Conservation (phyloP, 352 stramenopile species). For the Globisporangium takayamanum region DNA sequence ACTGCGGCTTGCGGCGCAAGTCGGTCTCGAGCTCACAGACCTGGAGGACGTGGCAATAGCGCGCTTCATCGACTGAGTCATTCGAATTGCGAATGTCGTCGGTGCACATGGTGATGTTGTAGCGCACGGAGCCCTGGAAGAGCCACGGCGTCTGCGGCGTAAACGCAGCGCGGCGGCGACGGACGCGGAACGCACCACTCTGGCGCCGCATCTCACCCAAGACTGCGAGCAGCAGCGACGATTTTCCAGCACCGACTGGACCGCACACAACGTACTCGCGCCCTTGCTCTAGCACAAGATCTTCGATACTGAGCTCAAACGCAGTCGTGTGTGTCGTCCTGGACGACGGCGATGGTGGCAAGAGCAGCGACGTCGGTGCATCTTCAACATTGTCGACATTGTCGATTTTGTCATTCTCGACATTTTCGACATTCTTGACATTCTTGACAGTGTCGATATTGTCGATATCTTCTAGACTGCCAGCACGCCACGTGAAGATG, state of each 20-base stretch:
- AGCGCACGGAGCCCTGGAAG: slow-evolving; percentile 45
- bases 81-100: slow-evolving; percentile 17
- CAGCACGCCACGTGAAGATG: slow-evolving; percentile 23
- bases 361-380: slow-evolving; percentile 8
- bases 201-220: slow-evolving; percentile 92
- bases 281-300: slow-evolving; percentile 30
- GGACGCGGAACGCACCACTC: slow-evolving; percentile 18
- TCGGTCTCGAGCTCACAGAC: slow-evolving; percentile 74
- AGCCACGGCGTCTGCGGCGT: slow-evolving; percentile 76
- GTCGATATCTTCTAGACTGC: neutral
- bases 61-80: slow-evolving; percentile 22
- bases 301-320: slow-evolving; percentile 45
- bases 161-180: slow-evolving; percentile 37
- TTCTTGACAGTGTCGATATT: slow-evolving; percentile 1
- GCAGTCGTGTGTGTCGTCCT: neutral
- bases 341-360: neutral
- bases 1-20: slow-evolving; percentile 30
- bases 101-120: slow-evolving; percentile 56
- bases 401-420: neutral
- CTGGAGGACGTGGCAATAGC: slow-evolving; percentile 47
- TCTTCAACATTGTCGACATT: slow-evolving; percentile 1
- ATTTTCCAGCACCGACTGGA: slow-evolving; percentile 93
- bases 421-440: neutral
- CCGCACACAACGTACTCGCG: slow-evolving; percentile 74
- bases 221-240: slow-evolving; percentile 91